Evolutionary conservation across 305 asterid species (phyloP).

Genomic region (Fraxinus sp.): DNA sequence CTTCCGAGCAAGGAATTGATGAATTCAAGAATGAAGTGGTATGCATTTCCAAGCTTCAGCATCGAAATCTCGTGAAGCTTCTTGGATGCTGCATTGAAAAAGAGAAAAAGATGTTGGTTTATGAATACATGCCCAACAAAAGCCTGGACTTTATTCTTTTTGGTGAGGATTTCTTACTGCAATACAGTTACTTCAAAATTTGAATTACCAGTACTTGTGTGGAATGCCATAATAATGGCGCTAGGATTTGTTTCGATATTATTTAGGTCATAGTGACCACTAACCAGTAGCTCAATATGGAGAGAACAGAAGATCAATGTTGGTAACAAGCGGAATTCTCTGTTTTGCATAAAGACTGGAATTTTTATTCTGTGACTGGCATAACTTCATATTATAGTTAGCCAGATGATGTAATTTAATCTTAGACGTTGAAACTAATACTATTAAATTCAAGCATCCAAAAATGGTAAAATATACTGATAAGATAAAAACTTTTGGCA

Average conservation of each 20-base stretch:
- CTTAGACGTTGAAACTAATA: neutral
- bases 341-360: neutral
- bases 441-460: neutral
- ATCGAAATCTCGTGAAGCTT: constrained; percentile 44
- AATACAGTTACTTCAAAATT: neutral
- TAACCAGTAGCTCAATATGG: neutral
- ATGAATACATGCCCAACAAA: constrained; percentile 41
- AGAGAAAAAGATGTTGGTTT: constrained; percentile 32
- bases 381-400: neutral
- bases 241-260: neutral
- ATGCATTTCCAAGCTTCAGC: constrained; percentile 39
- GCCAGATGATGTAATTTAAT: neutral
- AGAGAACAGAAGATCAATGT: neutral
- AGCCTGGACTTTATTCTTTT: constrained; percentile 37
- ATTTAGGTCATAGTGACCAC: neutral
- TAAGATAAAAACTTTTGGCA: constrained; percentile 14
- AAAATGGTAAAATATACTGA: neutral
- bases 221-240: neutral
- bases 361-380: neutral
- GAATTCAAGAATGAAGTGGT: constrained; percentile 41
- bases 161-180: constrained; percentile 21
- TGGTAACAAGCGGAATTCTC: neutral
- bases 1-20: constrained; percentile 37
- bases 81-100: constrained; percentile 36
- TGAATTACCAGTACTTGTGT: neutral